A percentile compares a stretch with the other conserved stretches of the same genome.
Conservation (phyloP, 768 basidiomycete genomes). For the Auricularia sp. region DNA sequence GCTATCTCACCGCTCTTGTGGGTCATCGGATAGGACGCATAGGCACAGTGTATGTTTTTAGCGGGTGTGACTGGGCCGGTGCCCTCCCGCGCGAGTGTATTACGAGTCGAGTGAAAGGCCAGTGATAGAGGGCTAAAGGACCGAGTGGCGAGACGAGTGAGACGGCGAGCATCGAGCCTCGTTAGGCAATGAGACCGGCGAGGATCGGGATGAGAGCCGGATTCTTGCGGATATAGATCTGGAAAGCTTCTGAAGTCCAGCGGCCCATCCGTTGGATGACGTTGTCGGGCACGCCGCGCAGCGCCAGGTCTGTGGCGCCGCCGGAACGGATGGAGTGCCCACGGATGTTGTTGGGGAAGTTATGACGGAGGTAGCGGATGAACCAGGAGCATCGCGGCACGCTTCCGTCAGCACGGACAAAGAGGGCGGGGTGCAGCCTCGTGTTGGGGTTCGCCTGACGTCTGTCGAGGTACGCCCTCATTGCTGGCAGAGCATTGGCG, state of each 20-base stretch:
- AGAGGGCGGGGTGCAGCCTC: conserved; percentile 5
- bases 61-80: no score
- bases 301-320: conserved; percentile 6
- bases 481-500: neutral
- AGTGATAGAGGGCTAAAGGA: no score
- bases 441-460: neutral
- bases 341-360: neutral
- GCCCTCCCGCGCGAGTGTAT: no score
- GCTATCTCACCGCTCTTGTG: no score
- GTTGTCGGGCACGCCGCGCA: conserved; percentile 6
- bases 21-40: no score
- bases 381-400: conserved; percentile 7
- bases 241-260: conserved; percentile 7
- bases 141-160: no score
- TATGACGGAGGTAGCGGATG: neutral
- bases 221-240: conserved; percentile 6
- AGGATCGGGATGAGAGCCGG: conserved; percentile 1
- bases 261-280: conserved; percentile 3
- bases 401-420: conserved; percentile 1
- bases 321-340: conserved; percentile 5
- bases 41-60: no score
- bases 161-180: no score
- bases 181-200: neutral
- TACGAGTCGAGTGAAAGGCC: no score
- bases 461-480: neutral